Evolutionary conservation across 176 grass and related monocot genomes (phyloP).

Genomic region (Oryza meyeriana): DNA sequence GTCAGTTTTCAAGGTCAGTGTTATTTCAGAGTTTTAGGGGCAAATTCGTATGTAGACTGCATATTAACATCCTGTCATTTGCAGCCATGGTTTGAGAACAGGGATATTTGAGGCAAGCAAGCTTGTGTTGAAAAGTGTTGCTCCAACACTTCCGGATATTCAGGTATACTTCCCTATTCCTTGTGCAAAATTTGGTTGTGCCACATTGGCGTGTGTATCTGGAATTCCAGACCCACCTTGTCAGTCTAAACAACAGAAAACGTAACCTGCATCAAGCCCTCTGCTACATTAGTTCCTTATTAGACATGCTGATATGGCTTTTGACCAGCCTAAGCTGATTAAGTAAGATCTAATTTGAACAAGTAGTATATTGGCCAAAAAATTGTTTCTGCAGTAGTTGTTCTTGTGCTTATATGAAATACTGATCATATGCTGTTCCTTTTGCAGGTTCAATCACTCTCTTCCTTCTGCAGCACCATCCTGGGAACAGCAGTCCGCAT

Average conservation of each 20-base stretch:
- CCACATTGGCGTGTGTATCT: not conserved
- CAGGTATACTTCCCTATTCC: constrained; percentile 49
- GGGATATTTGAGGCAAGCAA: constrained; percentile 98
- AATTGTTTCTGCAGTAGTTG: too few species aligned
- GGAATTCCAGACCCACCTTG: not conserved
- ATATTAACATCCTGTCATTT: constrained; percentile 37
- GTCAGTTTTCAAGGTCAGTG: constrained; percentile 90
- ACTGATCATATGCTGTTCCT: not conserved
- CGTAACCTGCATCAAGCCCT: not conserved
- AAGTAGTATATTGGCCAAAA: constrained; percentile 10
- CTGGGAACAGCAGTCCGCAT: constrained; percentile 89
- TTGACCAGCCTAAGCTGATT: not conserved
- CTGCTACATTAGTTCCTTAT: not conserved
- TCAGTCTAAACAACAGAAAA: constrained; percentile 6
- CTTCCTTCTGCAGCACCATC: constrained; percentile 95
- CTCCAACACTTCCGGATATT: constrained; percentile 83
- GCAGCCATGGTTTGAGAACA: constrained; percentile 94
- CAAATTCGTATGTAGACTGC: constrained; percentile 1
- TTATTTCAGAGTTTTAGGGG: constrained; percentile 18
- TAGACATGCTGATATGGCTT: not conserved
- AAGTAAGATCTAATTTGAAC: not conserved
- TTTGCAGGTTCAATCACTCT: constrained; percentile 79
- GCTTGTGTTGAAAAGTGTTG: constrained; percentile 77
- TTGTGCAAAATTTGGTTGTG: not conserved
- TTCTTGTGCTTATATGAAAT: constrained; percentile 5